phyloP scores from a whole-genome alignment of 2,329 filamentous ascomycete species.

The Xenosphaeropsis pyriputrescens region DNA sequence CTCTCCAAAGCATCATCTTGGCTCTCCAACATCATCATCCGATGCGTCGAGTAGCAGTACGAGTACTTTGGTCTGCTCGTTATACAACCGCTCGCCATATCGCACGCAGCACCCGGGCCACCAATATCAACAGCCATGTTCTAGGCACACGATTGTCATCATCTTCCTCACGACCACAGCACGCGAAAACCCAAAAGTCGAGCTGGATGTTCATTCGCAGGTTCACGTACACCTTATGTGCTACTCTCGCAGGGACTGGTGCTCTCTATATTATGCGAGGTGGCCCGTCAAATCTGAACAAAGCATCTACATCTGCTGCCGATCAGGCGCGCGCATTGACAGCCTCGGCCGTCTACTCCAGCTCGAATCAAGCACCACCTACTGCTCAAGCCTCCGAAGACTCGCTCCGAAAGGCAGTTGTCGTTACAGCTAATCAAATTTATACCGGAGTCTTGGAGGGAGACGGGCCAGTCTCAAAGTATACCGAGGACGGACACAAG shows the following conservation, averaged over 20 bases:
- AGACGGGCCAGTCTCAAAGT: conserved; percentile 77
- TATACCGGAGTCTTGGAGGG: conserved; percentile 78
- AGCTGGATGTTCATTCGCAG: conserved; percentile 62
- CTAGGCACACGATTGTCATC: conserved; percentile 28
- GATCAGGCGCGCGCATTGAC: conserved; percentile 15
- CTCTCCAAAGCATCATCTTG: background rate
- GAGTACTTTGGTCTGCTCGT: conserved; percentile 54
- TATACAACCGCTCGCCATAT: conserved; percentile 46
- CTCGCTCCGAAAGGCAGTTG: conserved; percentile 54
- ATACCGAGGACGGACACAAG: conserved; percentile 69
- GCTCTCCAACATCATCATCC: conserved; percentile 13
- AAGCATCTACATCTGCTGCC: conserved; percentile 4
- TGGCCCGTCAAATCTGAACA: conserved; percentile 4
- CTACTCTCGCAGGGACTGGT: conserved; percentile 55
- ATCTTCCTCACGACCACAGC: conserved; percentile 20
- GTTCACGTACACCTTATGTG: conserved; percentile 50
- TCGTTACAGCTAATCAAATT: conserved; percentile 82
- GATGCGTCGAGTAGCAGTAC: conserved; percentile 63
- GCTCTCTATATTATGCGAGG: conserved; percentile 61
- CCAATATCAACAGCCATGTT: conserved; percentile 20
- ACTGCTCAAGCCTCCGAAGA: conserved; percentile 14
- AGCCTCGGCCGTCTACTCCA: conserved; percentile 9
- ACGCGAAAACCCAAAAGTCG: conserved; percentile 17
- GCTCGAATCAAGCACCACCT: conserved; percentile 5
- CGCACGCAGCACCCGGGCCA: conserved; percentile 24